Evolutionary conservation across 805 yeast genomes (phyloP), one percentile per base, ranked within the genome.

Genomic region (Barnettozyma sucrosica): DNA sequence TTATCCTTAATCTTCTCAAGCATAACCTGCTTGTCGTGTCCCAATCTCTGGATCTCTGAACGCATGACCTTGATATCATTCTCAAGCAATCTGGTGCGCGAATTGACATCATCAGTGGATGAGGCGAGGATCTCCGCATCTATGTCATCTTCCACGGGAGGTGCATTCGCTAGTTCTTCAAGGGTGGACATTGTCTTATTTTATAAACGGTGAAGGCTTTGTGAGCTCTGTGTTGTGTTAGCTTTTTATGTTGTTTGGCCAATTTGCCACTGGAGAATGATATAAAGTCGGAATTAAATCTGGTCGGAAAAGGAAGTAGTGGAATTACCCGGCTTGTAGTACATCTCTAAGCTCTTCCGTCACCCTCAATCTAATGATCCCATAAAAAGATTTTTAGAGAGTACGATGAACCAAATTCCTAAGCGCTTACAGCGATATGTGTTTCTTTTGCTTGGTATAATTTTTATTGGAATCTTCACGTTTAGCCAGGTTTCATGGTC

Each of bases 21-120:
- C 97, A 92, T 93, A 44, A 89, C 88, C 48, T 88, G 80, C 71
- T 89, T 88, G 61, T 93, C 99, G 69, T 93, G 98, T 36, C 85
- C 77, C 49, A 93, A 73, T 64, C 98, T 79, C 67, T 89, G 93
- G 58, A 83, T 75, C 69, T 93, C 99, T 6, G 96, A 86, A 59
- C 86, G 78, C 84, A 93, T 89, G 59, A 93, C 89, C 65, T 90
- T 89, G 67, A 93, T 90, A 64, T 93, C 98, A 65, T 93, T 93
- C 62, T 92, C 97, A 58, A 93, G 75, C 51, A 93, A 72, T 56
- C 86, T 86, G 24, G 96, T 80, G 59, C 98, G 81, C 64, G 88
- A 90, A 63, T 77, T 74, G 58, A 93, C 80, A 58, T 93, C 98
- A 23, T 81, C 77, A 1, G 96, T 83, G 33, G 96, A 78, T 43